A percentile compares a stretch with the other conserved stretches of the same genome.
phyloP scores from a whole-genome alignment of 2,329 filamentous ascomycete genomes.

The Dactylellina cionopaga region DNA sequence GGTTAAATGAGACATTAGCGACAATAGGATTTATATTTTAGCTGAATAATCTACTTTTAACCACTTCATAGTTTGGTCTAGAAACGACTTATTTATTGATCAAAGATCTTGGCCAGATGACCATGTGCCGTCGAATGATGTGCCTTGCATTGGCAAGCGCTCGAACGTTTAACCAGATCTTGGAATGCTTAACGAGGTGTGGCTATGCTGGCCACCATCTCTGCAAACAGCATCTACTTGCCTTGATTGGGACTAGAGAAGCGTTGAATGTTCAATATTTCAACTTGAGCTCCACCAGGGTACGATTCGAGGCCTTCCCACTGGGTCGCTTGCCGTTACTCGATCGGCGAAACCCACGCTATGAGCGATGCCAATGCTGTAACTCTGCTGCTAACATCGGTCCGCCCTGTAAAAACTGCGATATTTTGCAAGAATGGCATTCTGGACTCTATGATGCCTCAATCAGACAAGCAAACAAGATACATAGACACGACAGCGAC shows the following conservation, averaged over 20 bases:
- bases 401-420: slow-evolving; percentile 34
- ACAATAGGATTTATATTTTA: background rate
- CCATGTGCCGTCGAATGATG: slow-evolving; percentile 14
- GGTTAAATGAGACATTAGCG: background rate
- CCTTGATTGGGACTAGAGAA: slow-evolving; percentile 33
- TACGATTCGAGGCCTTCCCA: slow-evolving; percentile 7
- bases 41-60: no score
- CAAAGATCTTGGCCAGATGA: slow-evolving; percentile 37
- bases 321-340: slow-evolving; percentile 46
- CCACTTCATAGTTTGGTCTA: background rate
- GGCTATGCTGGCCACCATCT: slow-evolving; percentile 21
- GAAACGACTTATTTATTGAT: background rate
- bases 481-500: no score
- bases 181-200: slow-evolving; percentile 34
- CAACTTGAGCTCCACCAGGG: slow-evolving; percentile 20
- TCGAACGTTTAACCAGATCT: slow-evolving; percentile 12
- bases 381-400: slow-evolving; percentile 28
- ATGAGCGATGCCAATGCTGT: slow-evolving; percentile 50
- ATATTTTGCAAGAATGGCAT: slow-evolving; percentile 31
- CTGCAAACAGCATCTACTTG: slow-evolving; percentile 32
- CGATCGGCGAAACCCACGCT: slow-evolving; percentile 4
- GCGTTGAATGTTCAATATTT: no score
- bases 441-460: no score
- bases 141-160: slow-evolving; percentile 43
- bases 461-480: no score